These are phyloP conservation scores for Taphrina confusa DNA, from an alignment of 1,139 yeast species.

Conservation along the genomic window DNA sequence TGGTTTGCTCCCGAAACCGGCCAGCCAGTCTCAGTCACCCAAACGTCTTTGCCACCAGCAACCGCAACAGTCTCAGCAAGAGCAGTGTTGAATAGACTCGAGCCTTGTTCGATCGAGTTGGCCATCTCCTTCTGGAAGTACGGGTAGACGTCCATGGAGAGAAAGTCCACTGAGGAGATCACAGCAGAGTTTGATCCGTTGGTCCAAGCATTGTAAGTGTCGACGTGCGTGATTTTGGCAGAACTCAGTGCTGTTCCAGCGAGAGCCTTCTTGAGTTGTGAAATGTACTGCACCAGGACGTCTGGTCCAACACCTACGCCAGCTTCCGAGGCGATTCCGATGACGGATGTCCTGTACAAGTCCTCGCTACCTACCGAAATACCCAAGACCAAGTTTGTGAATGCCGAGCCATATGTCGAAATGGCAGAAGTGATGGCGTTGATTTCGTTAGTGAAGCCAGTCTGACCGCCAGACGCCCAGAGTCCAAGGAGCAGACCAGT, in stretches of 20 bases:
- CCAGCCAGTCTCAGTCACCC: constrained; percentile 99
- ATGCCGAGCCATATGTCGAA: constrained; percentile 66
- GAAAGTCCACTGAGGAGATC: constrained; percentile 75
- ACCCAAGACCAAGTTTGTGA: constrained; percentile 55
- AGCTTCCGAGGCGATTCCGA: constrained; percentile 8
- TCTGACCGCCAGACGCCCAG: constrained; percentile 84
- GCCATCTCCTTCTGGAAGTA: constrained; percentile 69
- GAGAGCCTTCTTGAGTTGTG: constrained; percentile 6
- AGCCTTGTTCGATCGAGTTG: constrained; percentile 88
- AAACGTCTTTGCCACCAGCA: constrained; percentile 51
- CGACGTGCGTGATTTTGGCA: constrained; percentile 75
- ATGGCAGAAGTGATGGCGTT: constrained; percentile 64
- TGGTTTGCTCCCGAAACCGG: constrained; percentile 82
- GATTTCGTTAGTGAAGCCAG: constrained; percentile 64
- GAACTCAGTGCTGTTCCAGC: not conserved
- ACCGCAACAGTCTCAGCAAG: constrained; percentile 84
- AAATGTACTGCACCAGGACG: constrained; percentile 45
- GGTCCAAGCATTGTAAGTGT: constrained; percentile 89
- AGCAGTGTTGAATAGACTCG: constrained; percentile 80
- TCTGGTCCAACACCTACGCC: constrained; percentile 48
- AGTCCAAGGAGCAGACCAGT: constrained; percentile 81
- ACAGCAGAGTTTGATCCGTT: constrained; percentile 72
- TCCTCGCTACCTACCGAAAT: constrained; percentile 91
- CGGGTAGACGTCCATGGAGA: constrained; percentile 91
- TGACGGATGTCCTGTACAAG: constrained; percentile 62